Base-by-base conservation (phyloP, 1,139 yeast species). In the Candida sanyaensis region DNA sequence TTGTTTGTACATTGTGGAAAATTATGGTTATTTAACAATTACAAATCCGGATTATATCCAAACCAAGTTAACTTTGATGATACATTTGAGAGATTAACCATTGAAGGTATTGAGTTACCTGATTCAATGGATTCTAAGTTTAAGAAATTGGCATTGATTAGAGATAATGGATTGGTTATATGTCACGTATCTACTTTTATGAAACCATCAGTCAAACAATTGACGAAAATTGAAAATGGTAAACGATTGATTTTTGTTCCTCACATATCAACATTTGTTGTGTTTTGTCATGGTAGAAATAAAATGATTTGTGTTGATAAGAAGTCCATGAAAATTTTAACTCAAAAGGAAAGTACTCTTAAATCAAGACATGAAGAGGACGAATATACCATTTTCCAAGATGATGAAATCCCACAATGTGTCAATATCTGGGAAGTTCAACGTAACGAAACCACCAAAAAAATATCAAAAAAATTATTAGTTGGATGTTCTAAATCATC, bases 91-190 rank as follows among this genome's bases (percentile, higher is more conserved):
- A 59, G 62, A 44, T 51, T 64, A 28, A 51, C 63, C 13, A 24
- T 34, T 34, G 38, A 34, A 34, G 38, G 38, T 21, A 52, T 31
- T 43, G 37, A 54, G 47, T 47, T 57, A 46, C 48, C 63, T 29
- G 59, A 59, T 38, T 23, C 59, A 1, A 9, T n/a, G 2, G 34
- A 26, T 9, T 24, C 38, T 5, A 43, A 47, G 13, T 32, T 11
- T 24, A 45, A 59, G 26, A 56, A 59, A 9, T 55, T 75, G 44
- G 74, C 73, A 1, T 60, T 77, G 8, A 59, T 78, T 2, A 63
- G 84, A 49, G 82, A 77, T 43, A 83, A 80, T 52, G 86, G 85
- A 0, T 61, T 83, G 17, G 66, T 73, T 29, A 50, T 74, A 2
- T 64, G 75, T 0, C 58, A 63, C 2, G 50, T 80, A 1, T 63